Evolutionary conservation across 352 stramenopile genomes (phyloP).

Genomic region (Pythium pyrilobum): DNA sequence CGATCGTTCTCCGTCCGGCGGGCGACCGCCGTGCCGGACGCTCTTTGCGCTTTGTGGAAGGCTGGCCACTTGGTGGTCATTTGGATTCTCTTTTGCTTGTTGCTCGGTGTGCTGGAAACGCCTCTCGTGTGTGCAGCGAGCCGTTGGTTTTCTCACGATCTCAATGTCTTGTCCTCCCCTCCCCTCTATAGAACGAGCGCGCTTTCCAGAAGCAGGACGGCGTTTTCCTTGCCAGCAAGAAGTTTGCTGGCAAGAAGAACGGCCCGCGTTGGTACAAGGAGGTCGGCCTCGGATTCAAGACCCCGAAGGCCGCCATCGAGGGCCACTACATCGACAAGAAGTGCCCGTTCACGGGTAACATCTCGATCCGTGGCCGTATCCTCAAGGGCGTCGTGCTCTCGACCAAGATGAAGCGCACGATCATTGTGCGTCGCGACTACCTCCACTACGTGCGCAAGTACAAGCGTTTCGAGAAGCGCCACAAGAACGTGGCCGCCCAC

Average conservation of each 20-base stretch:
- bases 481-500: conserved; percentile 99
- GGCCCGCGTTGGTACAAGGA: conserved; percentile 96
- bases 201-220: conserved; percentile 99
- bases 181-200: conserved; percentile 91
- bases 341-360: conserved; percentile 99
- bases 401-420: conserved; percentile 99
- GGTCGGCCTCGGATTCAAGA: conserved; percentile 99
- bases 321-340: conserved; percentile 99
- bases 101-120: too few species aligned
- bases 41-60: not conserved
- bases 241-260: conserved; percentile 92
- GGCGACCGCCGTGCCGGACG: too few species aligned
- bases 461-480: conserved; percentile 99
- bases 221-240: conserved; percentile 97
- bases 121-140: too few species aligned
- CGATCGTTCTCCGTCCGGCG: conserved; percentile 14
- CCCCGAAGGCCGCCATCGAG: conserved; percentile 92
- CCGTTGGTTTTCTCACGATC: not conserved
- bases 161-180: not conserved
- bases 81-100: not conserved
- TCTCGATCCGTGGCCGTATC: conserved; percentile 98
- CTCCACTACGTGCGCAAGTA: conserved; percentile 99
- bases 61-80: not conserved
- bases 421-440: conserved; percentile 99
- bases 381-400: conserved; percentile 98